Conservation (phyloP, 1,284 basidiomycete genomes). For the Melampsora larici-populina region DNA sequence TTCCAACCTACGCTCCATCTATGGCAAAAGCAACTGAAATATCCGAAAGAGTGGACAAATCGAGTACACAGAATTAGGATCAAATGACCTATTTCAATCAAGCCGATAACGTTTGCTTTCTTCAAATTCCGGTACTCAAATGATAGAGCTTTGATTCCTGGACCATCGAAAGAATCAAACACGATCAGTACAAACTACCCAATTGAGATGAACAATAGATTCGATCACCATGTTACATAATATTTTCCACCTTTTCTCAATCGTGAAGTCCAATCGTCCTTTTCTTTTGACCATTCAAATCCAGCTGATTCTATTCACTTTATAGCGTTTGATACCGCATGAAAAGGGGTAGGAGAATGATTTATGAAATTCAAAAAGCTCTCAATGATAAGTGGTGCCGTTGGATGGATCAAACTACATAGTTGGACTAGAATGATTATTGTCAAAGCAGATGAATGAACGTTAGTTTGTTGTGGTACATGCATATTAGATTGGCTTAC, state of each 20-base stretch:
- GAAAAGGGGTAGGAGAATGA: constrained; percentile 89
- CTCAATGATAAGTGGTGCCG: constrained; percentile 26
- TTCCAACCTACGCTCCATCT: constrained; percentile 51
- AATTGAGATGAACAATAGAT: constrained; percentile 49
- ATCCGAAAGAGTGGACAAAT: background rate
- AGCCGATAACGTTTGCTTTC: background rate
- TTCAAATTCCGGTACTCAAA: too few species aligned
- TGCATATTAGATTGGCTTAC: too few species aligned
- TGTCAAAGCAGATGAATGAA: too few species aligned
- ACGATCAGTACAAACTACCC: background rate
- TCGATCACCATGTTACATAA: constrained; percentile 74
- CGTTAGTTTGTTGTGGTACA: too few species aligned
- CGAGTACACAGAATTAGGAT: too few species aligned
- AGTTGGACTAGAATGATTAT: background rate
- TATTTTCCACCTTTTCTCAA: constrained; percentile 78
- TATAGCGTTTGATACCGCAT: constrained; percentile 73
- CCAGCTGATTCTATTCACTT: constrained; percentile 59
- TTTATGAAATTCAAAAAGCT: constrained; percentile 62
- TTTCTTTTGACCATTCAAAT: constrained; percentile 61
- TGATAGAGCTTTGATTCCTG: constrained; percentile 43
- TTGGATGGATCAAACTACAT: constrained; percentile 15
- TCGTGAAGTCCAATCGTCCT: constrained; percentile 61
- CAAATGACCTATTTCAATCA: background rate
- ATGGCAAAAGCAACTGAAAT: constrained; percentile 52
- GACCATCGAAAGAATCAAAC: background rate